Conservation (phyloP, 208 protist genomes). For the Balamuthia mandrillaris region DNA sequence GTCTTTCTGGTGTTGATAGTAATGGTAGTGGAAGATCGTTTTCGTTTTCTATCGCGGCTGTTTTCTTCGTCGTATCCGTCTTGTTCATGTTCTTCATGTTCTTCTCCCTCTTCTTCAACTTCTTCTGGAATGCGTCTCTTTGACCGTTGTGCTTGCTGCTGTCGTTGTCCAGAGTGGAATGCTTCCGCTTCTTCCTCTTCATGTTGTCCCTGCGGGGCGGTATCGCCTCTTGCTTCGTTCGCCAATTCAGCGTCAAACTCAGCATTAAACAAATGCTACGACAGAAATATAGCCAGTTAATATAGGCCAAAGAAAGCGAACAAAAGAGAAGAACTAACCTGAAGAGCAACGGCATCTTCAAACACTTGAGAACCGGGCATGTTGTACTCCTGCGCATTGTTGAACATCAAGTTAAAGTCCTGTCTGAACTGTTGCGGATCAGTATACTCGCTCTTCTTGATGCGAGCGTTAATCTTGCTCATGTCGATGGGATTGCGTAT, state of each 20-base stretch:
- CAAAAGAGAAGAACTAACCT: too few relatives aligned
- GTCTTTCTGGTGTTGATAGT: neutral
- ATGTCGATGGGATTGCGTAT: constrained; percentile 57
- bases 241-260: neutral
- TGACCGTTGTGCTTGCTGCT: too few relatives aligned
- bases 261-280: neutral
- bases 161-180: too few relatives aligned
- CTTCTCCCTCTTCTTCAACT: neutral
- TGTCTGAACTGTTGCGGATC: constrained; percentile 12
- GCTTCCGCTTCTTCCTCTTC: neutral
- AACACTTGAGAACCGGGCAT: constrained; percentile 41
- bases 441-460: constrained; percentile 16
- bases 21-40: neutral
- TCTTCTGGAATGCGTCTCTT: too few relatives aligned
- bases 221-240: neutral
- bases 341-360: constrained; percentile 43
- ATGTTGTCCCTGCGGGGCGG: neutral
- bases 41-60: neutral
- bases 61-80: neutral
- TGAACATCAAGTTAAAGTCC: constrained; percentile 43
- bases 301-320: too few relatives aligned
- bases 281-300: neutral
- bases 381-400: constrained; percentile 56
- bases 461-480: constrained; percentile 52
- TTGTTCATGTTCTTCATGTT: neutral